Percentiles rank a stretch among this genome's conserved stretches.
Conservation (phyloP, 148 eudicot genomes). For the Chenopodium album region DNA sequence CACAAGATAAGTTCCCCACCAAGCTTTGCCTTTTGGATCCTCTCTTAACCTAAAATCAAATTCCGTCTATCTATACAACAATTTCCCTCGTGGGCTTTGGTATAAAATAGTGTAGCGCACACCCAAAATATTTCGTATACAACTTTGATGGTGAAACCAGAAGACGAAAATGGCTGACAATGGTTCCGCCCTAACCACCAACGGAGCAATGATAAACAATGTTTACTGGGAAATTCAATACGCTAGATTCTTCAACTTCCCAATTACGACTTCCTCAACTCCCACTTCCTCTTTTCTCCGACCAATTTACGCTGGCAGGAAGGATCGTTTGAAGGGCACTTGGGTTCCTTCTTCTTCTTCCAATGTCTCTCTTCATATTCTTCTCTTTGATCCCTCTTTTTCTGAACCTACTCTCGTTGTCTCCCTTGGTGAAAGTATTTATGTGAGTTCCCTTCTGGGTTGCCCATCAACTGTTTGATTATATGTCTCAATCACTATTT, state of each 20-base stretch:
- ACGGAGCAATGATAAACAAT: not conserved
- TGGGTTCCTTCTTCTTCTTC: constrained; percentile 20
- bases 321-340: constrained; percentile 7
- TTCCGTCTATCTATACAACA: no score
- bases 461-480: not conserved
- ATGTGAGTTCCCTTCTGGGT: constrained; percentile 13
- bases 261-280: not conserved
- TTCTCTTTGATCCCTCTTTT: not conserved
- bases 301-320: not conserved
- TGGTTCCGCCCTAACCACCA: not conserved
- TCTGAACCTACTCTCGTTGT: not conserved
- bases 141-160: not conserved
- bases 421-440: not conserved
- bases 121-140: no score
- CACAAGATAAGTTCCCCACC: no score
- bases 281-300: not conserved
- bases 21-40: no score
- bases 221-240: constrained; percentile 4
- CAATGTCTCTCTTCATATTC: not conserved
- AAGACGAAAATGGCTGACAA: no score
- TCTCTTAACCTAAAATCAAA: no score
- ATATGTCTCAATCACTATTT: not conserved
- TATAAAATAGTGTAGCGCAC: no score
- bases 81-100: no score
- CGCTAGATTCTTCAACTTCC: constrained; percentile 27